Evolutionary conservation across 148 eudicot species (phyloP).

Genomic region (Diospyros lotus): DNA sequence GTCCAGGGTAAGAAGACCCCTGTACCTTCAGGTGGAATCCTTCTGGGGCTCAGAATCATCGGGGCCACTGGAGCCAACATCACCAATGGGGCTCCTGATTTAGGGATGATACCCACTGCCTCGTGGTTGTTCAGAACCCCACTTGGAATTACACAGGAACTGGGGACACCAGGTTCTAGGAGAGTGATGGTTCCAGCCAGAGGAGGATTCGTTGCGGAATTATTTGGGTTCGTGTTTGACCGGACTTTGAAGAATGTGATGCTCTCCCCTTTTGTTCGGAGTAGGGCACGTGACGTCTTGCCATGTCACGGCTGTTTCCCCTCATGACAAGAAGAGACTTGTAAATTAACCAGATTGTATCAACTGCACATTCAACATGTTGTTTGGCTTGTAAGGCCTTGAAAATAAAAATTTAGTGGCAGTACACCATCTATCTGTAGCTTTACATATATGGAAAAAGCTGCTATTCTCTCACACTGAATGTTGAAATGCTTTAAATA

Average conservation of each 20-base stretch:
- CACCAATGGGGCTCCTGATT: constrained; percentile 72
- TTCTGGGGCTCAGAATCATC: constrained; percentile 44
- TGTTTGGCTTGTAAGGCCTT: too few relatives aligned
- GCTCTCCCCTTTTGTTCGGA: constrained; percentile 62
- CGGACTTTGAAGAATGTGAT: constrained; percentile 79
- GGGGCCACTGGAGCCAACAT: constrained; percentile 65
- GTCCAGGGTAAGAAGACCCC: constrained; percentile 95
- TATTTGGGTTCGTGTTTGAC: constrained; percentile 30
- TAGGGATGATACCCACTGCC: constrained; percentile 39
- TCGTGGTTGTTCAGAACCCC: constrained; percentile 29
- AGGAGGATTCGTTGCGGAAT: constrained; percentile 26
- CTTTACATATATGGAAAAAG: too few relatives aligned
- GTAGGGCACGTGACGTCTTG: constrained; percentile 85
- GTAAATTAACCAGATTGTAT: constrained; percentile 10
- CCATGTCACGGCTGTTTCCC: constrained; percentile 88
- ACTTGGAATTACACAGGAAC: constrained; percentile 33
- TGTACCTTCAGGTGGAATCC: constrained; percentile 58
- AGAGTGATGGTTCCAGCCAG: constrained; percentile 46
- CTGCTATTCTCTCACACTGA: neutral
- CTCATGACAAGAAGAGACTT: constrained; percentile 89
- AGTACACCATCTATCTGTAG: too few relatives aligned
- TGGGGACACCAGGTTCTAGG: constrained; percentile 65
- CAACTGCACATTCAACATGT: too few relatives aligned
- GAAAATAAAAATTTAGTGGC: too few relatives aligned
- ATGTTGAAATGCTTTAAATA: neutral